Base-by-base conservation (phyloP, 2,329 filamentous ascomycete genomes). In the Pseudocercospora vitis region DNA sequence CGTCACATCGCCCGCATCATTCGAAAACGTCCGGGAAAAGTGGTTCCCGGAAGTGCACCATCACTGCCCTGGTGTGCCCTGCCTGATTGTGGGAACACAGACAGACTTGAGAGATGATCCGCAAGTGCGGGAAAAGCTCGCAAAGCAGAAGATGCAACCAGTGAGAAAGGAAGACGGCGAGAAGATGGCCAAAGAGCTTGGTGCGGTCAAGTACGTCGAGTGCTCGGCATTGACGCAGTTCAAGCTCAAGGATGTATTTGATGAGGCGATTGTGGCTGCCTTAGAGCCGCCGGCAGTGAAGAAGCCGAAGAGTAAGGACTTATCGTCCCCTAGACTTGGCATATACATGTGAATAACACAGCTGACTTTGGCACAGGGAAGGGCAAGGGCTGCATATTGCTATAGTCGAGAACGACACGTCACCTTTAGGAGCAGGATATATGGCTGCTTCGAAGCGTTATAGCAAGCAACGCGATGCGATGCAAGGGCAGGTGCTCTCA, bases 31-130 rank as follows among this genome's bases (percentile, higher is more conserved):
- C 48, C 86, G 91, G 68, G 92, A 96, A 80, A 96, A 96, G 76
- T 96, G 91, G 92, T 96, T 96, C 68, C 94, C 94, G 40, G 94
- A 99, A 76, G 94, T 99, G 37, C 91, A 95, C 73, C 94, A 99
- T 75, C 94, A 99, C 76, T 99, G 94, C 72, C 94, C 94, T 14
- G 94, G 94, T 61, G 94, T 99, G 31, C 94, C 94, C 49, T 97
- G 94, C 80, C 81, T 99, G 62, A 96, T 99, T 63, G 94, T 99
- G 57, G 94, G 94, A 66, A 99, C 94, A 19, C 94, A 99, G 77
- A 91, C 92, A 59, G 94, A 99, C 85, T 80, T 99, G 74, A 81
- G 94, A 69, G 91, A 97, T 61, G 94, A 97, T 66, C 78, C 83
- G 1, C 86, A 85, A 61, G 92, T 97, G 37, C 81, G 86, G 62